Evolutionary conservation across 2,329 filamentous ascomycete species (phyloP), one percentile per base, ranked within the genome.

Genomic region (Sporothrix mexicana): DNA sequence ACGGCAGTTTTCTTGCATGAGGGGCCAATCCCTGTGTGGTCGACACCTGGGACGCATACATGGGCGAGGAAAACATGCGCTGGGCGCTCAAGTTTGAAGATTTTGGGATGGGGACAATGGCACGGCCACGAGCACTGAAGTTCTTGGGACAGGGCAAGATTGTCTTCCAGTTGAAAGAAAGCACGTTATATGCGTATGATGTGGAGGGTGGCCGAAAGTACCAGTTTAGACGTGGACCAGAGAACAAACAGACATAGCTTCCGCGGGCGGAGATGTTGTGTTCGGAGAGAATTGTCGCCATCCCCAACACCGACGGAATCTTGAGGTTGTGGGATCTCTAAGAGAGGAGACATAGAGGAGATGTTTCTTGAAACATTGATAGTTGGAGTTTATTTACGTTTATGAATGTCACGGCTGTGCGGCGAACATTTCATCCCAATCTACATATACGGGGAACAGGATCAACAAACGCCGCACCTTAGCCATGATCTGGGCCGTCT

Each of bases 91-190:
- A 62, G 17, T 43, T 62, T 41, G 57, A 62, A 12, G 57, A 62
- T 15, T 62, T n/a, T 15, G 57, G 57, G 1, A 62, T 62, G 57
- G 57, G 57, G 6, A 62, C 57, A 20, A 62, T 62, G 57, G 30
- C 57, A 5, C 15, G 15, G 4, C 57, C 57, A 10, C 8, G 57
- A n/a, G 57, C 57, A 12, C 15, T 62, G 30, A 3, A 8, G 57
- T 62, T 62, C 10, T 10, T 62, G 15, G 36, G 57, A n/a, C 25
- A 41, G 8, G 57, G 17, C 13, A 62, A n/a, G 9, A 43, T 62
- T 10, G 17, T 43, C 57, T 62, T 62, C 13, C 57, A 62, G 30
- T n/a, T 62, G 15, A 43, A 62, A 13, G 57, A 62, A 15, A 30
- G 57, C 5, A 62, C 57, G 3, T 30, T 12, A 1, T 62, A 36